Evolutionary conservation across 1,284 basidiomycete genomes (phyloP).

Genomic region (Neonothopanus nambi): DNA sequence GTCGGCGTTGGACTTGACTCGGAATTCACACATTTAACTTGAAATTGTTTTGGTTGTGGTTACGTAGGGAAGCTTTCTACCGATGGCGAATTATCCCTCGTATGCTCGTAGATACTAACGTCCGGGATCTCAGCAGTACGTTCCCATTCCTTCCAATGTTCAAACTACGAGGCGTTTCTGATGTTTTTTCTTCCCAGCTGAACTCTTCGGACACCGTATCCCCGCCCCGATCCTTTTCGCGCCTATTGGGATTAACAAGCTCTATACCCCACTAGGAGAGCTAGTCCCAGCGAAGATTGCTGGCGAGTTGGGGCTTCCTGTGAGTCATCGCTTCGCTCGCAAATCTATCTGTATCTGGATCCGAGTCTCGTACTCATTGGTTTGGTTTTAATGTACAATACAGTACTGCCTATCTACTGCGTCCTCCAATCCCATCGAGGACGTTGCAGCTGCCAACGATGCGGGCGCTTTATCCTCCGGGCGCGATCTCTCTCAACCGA

Average conservation of each 20-base stretch:
- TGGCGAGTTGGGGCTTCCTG: slow-evolving; percentile 54
- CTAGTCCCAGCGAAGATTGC: slow-evolving; percentile 56
- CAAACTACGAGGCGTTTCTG: no score
- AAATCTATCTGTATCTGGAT: no score
- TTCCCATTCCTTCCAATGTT: slow-evolving; percentile 1
- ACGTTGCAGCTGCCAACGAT: slow-evolving; percentile 51
- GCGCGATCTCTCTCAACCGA: no score
- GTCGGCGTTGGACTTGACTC: no score
- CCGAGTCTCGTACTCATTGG: no score
- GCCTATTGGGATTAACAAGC: slow-evolving; percentile 61
- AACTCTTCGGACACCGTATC: slow-evolving; percentile 55
- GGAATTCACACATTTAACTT: not conserved
- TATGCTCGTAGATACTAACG: slow-evolving; percentile 60
- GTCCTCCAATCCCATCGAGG: slow-evolving; percentile 52
- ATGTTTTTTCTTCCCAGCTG: slow-evolving; percentile 29
- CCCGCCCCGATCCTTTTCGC: slow-evolving; percentile 57
- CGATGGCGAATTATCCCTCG: slow-evolving; percentile 54
- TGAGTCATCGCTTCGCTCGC: slow-evolving; percentile 21
- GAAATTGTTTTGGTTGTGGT: not conserved
- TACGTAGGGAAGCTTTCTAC: slow-evolving; percentile 45
- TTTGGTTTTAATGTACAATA: no score
- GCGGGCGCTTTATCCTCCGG: slow-evolving; percentile 40
- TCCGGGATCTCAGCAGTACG: slow-evolving; percentile 51
- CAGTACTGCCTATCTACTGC: slow-evolving; percentile 63
- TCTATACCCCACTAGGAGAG: slow-evolving; percentile 53